Evolutionary conservation across 768 basidiomycete genomes (phyloP).

Genomic region (Tylopilus plumbeoviolaceoides): DNA sequence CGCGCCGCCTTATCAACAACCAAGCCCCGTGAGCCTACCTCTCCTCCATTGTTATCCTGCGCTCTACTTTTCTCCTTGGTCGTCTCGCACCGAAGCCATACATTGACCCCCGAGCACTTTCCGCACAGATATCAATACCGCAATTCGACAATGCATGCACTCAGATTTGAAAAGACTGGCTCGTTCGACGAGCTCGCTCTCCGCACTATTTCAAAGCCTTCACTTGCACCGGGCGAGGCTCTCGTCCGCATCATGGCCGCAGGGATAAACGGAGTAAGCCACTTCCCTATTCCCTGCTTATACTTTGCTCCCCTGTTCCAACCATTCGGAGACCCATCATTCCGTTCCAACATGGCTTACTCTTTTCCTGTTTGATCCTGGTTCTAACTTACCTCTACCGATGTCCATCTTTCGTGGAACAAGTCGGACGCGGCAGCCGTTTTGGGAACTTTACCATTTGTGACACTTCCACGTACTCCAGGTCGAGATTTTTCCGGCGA

Average conservation of each 20-base stretch:
- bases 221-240: constrained; percentile 30
- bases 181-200: constrained; percentile 27
- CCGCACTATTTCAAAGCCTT: constrained; percentile 23
- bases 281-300: background rate
- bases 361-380: background rate
- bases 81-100: background rate
- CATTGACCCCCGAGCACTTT: background rate
- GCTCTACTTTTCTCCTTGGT: background rate
- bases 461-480: constrained; percentile 29
- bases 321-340: background rate
- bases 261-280: constrained; percentile 32
- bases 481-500: constrained; percentile 34
- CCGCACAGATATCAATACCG: constrained; percentile 1
- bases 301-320: background rate
- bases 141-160: constrained; percentile 28
- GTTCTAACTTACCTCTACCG: background rate
- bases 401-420: background rate
- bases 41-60: background rate
- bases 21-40: constrained; percentile 2
- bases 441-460: constrained; percentile 27
- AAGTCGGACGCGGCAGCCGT: constrained; percentile 31
- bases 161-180: constrained; percentile 30
- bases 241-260: constrained; percentile 31
- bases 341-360: background rate
- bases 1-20: background rate